phyloP scores from a whole-genome alignment of 2,329 filamentous ascomycete species.

The Ophiostoma perfectum region DNA sequence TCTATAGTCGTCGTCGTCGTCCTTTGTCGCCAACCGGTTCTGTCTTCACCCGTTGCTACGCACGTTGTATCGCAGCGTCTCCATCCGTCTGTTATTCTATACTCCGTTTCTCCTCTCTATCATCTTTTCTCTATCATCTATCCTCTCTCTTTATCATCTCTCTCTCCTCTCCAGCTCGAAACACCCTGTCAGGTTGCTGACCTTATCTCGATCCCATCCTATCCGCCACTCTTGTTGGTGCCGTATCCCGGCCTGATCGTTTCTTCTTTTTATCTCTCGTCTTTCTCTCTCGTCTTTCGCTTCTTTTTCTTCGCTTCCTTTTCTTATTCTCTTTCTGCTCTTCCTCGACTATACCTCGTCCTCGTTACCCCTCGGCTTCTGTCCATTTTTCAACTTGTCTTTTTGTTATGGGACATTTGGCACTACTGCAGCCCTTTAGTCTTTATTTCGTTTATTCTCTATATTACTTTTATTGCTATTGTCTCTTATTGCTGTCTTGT shows the following conservation, averaged over 20 bases:
- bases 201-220: not conserved
- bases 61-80: not conserved
- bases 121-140: not conserved
- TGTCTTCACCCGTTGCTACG: not conserved
- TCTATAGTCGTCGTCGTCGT: not conserved
- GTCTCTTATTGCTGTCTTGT: not conserved
- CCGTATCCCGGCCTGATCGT: not conserved
- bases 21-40: not conserved
- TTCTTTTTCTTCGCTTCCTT: not conserved
- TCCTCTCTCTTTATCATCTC: not conserved
- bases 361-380: conserved; percentile 5
- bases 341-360: not conserved
- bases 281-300: not conserved
- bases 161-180: not conserved
- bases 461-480: conserved; percentile 8
- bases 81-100: not conserved
- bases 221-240: not conserved
- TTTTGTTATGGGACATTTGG: conserved; percentile 11
- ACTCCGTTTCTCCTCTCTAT: not conserved
- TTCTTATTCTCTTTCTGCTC: conserved; percentile 2
- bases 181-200: conserved; percentile 2
- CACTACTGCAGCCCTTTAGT: conserved; percentile 18
- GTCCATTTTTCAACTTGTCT: conserved; percentile 11
- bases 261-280: not conserved
- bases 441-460: conserved; percentile 4